These are phyloP conservation scores for Dictyostelium brefeldianum DNA, from an alignment of 78 protist species.

Conservation along the genomic window DNA sequence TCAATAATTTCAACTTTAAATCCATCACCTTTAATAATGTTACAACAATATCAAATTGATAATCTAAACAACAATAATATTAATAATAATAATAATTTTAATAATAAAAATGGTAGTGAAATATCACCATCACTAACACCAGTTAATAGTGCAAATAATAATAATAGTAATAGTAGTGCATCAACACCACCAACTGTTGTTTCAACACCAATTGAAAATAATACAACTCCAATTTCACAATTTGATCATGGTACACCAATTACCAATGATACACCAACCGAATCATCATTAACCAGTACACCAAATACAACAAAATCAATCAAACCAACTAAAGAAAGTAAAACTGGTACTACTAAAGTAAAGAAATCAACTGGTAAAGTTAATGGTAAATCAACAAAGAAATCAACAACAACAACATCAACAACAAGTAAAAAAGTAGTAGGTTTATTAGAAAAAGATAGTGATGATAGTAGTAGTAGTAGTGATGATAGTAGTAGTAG, in stretches of 20 bases:
- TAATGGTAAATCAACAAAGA: background rate
- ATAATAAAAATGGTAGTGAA: background rate
- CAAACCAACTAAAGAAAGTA: background rate
- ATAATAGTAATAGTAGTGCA: background rate
- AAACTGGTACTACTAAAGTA: no score
- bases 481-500: background rate
- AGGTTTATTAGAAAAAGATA: background rate
- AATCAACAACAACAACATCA: background rate
- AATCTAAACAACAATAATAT: background rate
- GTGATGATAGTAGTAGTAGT: background rate
- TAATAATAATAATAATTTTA: constrained; percentile 7
- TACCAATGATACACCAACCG: no score
- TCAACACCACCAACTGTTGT: no score
- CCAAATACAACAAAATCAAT: background rate
- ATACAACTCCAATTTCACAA: no score
- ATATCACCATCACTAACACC: background rate
- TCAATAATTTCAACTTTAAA: background rate
- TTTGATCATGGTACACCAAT: no score
- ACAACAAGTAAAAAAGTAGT: background rate
- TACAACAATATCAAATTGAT: background rate
- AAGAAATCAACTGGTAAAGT: no score
- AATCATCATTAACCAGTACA: background rate
- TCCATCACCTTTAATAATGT: background rate
- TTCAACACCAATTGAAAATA: no score
- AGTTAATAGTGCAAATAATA: background rate